A percentile compares a stretch with the other conserved stretches of the same genome.
These are phyloP conservation scores for Staphylotrichum longicolle DNA, from an alignment of 495 filamentous ascomycete species.

Conservation along the genomic window DNA sequence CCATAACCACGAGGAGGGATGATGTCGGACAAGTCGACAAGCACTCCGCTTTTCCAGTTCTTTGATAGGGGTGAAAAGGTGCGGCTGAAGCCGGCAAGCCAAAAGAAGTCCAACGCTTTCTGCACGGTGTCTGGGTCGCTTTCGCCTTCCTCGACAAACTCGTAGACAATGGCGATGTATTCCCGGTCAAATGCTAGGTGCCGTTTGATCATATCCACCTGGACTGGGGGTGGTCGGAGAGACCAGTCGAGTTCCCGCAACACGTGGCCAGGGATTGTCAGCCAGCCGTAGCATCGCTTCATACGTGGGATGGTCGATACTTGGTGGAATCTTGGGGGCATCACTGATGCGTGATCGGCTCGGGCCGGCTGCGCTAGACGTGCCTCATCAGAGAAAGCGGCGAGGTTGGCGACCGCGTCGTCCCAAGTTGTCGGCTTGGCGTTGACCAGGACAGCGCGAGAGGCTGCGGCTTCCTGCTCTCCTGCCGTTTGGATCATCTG, in stretches of 20 bases:
- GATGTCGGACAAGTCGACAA: slow-evolving; percentile 11
- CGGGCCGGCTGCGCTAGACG: neutral
- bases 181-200: neutral
- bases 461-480: neutral
- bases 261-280: neutral
- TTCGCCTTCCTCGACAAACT: slow-evolving; percentile 11
- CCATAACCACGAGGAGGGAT: slow-evolving; percentile 5
- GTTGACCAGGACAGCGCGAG: neutral
- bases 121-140: slow-evolving; percentile 3
- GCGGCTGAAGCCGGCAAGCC: slow-evolving; percentile 9
- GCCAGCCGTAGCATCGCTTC: slow-evolving; percentile 9
- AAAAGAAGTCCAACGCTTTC: neutral
- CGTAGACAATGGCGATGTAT: slow-evolving; percentile 9
- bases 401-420: neutral
- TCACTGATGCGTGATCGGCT: neutral
- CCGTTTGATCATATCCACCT: neutral
- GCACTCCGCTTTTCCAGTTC: slow-evolving; percentile 14
- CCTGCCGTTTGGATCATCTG: slow-evolving; percentile 10
- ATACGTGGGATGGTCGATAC: slow-evolving; percentile 5
- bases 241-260: neutral
- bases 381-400: slow-evolving; percentile 10
- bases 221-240: neutral
- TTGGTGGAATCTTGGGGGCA: neutral
- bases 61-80: neutral
- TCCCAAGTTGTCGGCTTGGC: neutral